These are phyloP conservation scores for Cryptosporidium meleagridis DNA, from an alignment of 169 alveolate species.

Conservation along the genomic window DNA sequence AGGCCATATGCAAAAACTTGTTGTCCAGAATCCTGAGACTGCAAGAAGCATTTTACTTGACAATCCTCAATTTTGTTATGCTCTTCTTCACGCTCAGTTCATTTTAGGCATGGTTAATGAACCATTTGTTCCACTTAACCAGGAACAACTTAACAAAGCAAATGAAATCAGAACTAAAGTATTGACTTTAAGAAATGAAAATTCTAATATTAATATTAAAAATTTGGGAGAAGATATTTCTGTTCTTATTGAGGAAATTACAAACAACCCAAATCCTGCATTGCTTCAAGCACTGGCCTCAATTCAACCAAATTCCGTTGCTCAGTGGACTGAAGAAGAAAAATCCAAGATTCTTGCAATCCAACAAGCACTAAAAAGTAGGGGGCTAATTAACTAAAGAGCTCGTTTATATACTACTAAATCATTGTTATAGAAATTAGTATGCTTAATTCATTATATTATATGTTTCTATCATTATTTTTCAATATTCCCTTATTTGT, in stretches of 20 bases:
- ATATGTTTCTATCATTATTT: background rate
- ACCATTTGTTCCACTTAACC: constrained; percentile 56
- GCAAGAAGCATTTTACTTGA: constrained; percentile 74
- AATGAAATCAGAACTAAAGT: constrained; percentile 30
- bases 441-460: background rate
- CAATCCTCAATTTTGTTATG: constrained; percentile 76
- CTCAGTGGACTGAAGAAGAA: constrained; percentile 72
- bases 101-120: constrained; percentile 77
- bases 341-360: constrained; percentile 47
- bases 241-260: constrained; percentile 46
- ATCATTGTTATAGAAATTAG: background rate
- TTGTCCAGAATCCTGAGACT: constrained; percentile 59
- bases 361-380: constrained; percentile 40
- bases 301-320: constrained; percentile 57
- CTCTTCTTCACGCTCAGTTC: constrained; percentile 77
- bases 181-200: background rate
- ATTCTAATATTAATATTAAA: background rate
- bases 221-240: constrained; percentile 55
- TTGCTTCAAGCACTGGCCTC: constrained; percentile 53
- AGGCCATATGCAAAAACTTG: constrained; percentile 77
- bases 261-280: constrained; percentile 68
- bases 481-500: background rate
- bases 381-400: constrained; percentile 52
- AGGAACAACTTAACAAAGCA: constrained; percentile 63
- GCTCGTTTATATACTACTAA: background rate